Base-by-base conservation (phyloP, 176 grass and related monocot genomes). In the Panicum miliaceum region DNA sequence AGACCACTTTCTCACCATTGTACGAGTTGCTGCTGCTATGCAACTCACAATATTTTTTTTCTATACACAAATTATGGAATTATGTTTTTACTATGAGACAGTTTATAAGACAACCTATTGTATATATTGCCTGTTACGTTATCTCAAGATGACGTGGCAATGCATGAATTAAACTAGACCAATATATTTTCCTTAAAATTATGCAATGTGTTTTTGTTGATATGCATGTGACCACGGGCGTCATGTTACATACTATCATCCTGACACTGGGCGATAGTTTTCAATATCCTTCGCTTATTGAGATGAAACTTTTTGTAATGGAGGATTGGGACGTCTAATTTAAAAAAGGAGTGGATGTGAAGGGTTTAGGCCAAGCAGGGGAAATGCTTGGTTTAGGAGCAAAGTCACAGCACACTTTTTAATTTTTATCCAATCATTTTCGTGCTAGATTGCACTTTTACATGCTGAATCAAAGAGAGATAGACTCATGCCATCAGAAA, bases 351-450 rank as follows among this genome's bases (percentile, higher is more conserved):
- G 37, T 51, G 14, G 38, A 1, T 22, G 15, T 1, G 25, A 40
- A 64, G 32, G 27, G n/a, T 34, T 53, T 9, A 13, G 73, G 14
- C n/a, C 13, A 32, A 29, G 15, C 3, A 14, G 41, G 8, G 29
- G 7, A 71, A 61, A 70, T 71, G 76, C 57, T 71, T 73, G 41
- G 45, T 63, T 29, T 52, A 22, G 34, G 18, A 54, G 46, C 68
- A 81, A 86, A 80, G 77, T 43, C 78, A 80, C 12, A 0, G 3
- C 13, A 60, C 14, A 29, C 46, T 68, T 29, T 68, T 27, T n/a
- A 29, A 34, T 68, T 29, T 68, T 26, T 61, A 9, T 2, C 59
- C 42, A 6, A 43, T 42, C 67, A 43, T 59, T 60, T 26, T 26
- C 53, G 3, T 53, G 5, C 35, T 36, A 22, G 48, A 7, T 53